phyloP scores from a whole-genome alignment of 1,139 yeast genomes.

The Debaryomycetaceae sp. region DNA sequence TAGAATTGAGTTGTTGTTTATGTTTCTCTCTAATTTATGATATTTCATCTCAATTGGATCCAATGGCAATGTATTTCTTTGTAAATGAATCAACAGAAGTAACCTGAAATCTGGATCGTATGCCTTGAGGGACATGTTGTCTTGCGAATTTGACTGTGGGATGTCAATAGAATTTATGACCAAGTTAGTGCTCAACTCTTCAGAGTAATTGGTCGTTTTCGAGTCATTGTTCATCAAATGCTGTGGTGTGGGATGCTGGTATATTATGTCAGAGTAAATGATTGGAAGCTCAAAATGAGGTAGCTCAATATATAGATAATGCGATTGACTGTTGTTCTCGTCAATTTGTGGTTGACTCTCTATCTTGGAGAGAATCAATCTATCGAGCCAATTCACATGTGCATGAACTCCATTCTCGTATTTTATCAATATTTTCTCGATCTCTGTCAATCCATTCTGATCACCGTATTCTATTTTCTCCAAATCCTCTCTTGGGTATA shows the following conservation, averaged over 20 bases:
- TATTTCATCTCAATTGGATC: conserved; percentile 90
- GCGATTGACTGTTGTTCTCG: conserved; percentile 17
- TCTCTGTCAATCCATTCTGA: conserved; percentile 21
- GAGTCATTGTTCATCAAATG: not conserved
- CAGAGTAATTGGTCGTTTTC: conserved; percentile 7
- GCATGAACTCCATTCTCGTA: conserved; percentile 69
- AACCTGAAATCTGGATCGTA: conserved; percentile 40
- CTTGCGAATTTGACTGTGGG: conserved; percentile 16
- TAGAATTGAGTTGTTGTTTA: conserved; percentile 68
- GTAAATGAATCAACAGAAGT: conserved; percentile 8
- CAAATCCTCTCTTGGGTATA: conserved; percentile 7
- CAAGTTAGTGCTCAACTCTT: conserved; percentile 18
- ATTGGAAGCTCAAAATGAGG: conserved; percentile 79
- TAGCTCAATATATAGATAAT: conserved; percentile 62
- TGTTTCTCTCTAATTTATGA: conserved; percentile 72
- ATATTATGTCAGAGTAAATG: conserved; percentile 62
- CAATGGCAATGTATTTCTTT: conserved; percentile 17
- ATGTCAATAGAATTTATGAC: conserved; percentile 37
- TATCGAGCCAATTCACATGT: conserved; percentile 73
- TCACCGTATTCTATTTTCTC: conserved; percentile 20
- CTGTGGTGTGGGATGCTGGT: conserved; percentile 13
- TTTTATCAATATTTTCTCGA: conserved; percentile 56
- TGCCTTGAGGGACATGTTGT: conserved; percentile 16
- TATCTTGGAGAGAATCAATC: conserved; percentile 56
- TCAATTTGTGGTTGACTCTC: conserved; percentile 32